Evolutionary conservation across 1,284 basidiomycete genomes (phyloP), one percentile per base, ranked within the genome.

Genomic region (Schizopora paradoxa): DNA sequence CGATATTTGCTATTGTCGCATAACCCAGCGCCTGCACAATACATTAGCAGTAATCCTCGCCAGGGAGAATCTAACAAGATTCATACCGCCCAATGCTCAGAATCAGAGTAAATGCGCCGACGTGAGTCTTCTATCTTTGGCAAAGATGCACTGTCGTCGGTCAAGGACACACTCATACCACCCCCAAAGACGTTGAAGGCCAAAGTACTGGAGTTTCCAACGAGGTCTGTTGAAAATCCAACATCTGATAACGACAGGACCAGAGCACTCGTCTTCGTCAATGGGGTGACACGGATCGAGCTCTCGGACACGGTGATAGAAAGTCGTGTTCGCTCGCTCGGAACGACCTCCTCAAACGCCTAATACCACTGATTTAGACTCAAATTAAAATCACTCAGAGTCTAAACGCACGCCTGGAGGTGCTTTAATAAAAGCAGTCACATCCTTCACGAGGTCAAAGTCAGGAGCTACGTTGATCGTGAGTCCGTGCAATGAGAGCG

Each of bases 291-390:
- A 40, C 81, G 79, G 18, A 87, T 56, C 0, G 88, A 87, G 5
- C 79, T 76, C 54, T 92, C 83, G n/a, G 69, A 53, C n/a, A 91
- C 54, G 44, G 73, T 75, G 14, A 93, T 49, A 5, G 70, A 67
- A 22, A 98, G 66, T 4, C 73, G 69, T 1, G 92, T 96, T 25
- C 88, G 69, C 61, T 98, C 94, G 51, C 79, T 93, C 0, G 95
- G 95, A 16, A 92, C 81, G 10, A 97, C 91, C 36, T 91, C 79
- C 61, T 96, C 93, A 60, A 99, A 98, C 0, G 88, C 86, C 81
- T 92, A 51, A 0, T 6, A 28, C 44, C 34, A 13, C 41, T 23
- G 41, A 26, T 23, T 26, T 44, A 29, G 28, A 31, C 41, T 41
- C 13, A 36, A 47, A 18, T 21, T 10, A 47, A 13, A 31, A 34